A percentile compares a stretch with the other conserved stretches of the same genome.
Evolutionary conservation across 352 stramenopile genomes (phyloP).

Genomic region (Pythium utonaiense): DNA sequence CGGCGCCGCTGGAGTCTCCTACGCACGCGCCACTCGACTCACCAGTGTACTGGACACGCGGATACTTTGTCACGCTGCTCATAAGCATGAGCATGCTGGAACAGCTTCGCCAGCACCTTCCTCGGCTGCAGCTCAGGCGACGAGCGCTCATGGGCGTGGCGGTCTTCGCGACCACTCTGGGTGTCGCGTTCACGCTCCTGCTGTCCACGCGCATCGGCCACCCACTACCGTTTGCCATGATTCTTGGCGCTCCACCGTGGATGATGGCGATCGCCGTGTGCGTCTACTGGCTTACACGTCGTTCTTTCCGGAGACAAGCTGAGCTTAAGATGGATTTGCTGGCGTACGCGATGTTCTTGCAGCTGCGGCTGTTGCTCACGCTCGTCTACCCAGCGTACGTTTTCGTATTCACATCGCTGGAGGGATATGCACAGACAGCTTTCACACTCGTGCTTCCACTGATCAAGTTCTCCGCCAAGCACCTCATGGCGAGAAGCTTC

Average conservation of each 20-base stretch:
- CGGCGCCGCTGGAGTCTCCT: neutral
- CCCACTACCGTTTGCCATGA: neutral
- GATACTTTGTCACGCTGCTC: neutral
- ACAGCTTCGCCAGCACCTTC: neutral
- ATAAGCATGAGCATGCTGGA: neutral
- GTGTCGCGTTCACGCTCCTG: neutral
- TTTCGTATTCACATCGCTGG: neutral
- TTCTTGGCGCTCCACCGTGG: neutral
- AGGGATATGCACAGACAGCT: too few relatives aligned
- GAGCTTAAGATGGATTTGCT: neutral
- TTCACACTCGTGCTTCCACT: too few relatives aligned
- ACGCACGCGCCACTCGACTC: neutral
- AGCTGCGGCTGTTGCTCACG: neutral
- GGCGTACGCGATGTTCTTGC: neutral
- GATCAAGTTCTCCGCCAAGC: too few relatives aligned
- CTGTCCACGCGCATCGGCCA: neutral
- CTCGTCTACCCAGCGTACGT: neutral
- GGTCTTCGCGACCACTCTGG: neutral
- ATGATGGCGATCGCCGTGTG: neutral
- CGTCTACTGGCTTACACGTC: neutral
- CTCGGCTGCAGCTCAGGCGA: neutral
- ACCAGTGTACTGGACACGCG: neutral
- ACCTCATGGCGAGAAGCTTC: too few relatives aligned
- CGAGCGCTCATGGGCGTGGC: neutral
- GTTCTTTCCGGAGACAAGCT: too few relatives aligned